phyloP scores from a whole-genome alignment of 768 basidiomycete genomes.

The Podaxis rugospora region DNA sequence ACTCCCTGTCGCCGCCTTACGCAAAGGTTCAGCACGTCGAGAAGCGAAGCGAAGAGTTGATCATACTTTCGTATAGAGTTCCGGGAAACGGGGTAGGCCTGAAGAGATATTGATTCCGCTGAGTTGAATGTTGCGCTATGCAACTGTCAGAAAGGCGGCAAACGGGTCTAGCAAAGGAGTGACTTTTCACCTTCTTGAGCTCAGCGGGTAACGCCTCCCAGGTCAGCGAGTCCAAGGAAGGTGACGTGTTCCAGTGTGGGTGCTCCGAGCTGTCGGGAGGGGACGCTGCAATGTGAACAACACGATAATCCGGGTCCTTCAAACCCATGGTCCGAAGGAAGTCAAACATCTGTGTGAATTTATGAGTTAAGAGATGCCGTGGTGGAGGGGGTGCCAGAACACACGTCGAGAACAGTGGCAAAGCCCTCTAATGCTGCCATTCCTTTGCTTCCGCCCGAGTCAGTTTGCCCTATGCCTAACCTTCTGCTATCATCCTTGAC shows the following conservation, averaged over 20 bases:
- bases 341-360: slow-evolving; percentile 32
- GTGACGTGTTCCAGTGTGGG: slow-evolving; percentile 50
- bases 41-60: not conserved
- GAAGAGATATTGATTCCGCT: slow-evolving; percentile 43
- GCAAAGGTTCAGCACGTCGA: slow-evolving; percentile 6
- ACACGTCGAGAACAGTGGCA: slow-evolving; percentile 66
- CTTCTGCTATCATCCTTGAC: slow-evolving; percentile 40
- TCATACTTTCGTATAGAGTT: slow-evolving; percentile 33
- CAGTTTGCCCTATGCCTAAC: slow-evolving; percentile 56
- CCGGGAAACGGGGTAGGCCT: slow-evolving; percentile 42
- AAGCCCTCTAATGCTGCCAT: slow-evolving; percentile 71
- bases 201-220: slow-evolving; percentile 63
- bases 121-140: slow-evolving; percentile 56
- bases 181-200: slow-evolving; percentile 50
- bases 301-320: slow-evolving; percentile 29
- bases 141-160: not conserved
- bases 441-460: slow-evolving; percentile 42
- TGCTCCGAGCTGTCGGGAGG: slow-evolving; percentile 49
- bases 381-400: not conserved
- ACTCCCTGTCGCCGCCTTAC: slow-evolving; percentile 29
- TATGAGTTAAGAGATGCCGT: not conserved
- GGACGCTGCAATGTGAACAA: slow-evolving; percentile 59
- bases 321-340: slow-evolving; percentile 25
- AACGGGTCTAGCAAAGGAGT: not conserved
- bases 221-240: slow-evolving; percentile 42